phyloP scores from a whole-genome alignment of 768 basidiomycete species.

The Obba rivulosa region DNA sequence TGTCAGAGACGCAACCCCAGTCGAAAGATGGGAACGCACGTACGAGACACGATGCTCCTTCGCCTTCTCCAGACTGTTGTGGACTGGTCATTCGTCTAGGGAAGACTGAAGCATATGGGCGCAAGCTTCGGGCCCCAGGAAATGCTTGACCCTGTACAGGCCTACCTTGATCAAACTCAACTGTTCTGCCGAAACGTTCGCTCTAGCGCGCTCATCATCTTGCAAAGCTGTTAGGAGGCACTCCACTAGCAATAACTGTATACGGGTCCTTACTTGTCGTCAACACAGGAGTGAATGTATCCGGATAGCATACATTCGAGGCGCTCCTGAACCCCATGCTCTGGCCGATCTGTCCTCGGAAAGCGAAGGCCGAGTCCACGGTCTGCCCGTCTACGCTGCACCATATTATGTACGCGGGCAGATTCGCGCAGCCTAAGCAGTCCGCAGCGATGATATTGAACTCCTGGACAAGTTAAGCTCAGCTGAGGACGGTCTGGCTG shows the following conservation, averaged over 20 bases:
- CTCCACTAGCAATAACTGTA: too few species aligned
- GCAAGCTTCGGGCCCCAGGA: too few species aligned
- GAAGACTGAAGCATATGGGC: too few species aligned
- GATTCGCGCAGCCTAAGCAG: background rate
- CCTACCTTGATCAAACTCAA: too few species aligned
- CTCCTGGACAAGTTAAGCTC: conserved; percentile 1
- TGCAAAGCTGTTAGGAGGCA: too few species aligned
- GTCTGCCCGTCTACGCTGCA: conserved; percentile 8
- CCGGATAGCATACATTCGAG: background rate
- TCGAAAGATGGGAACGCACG: background rate
- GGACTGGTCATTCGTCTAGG: background rate
- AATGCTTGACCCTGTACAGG: too few species aligned
- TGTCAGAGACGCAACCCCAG: background rate
- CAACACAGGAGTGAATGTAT: conserved; percentile 1
- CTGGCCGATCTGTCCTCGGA: background rate
- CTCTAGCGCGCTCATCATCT: too few species aligned
- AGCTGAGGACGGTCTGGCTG: too few species aligned
- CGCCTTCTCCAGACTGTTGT: background rate
- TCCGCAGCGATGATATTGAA: conserved; percentile 5
- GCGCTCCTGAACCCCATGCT: conserved; percentile 1
- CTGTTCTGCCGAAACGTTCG: too few species aligned
- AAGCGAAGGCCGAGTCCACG: background rate
- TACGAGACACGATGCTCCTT: background rate
- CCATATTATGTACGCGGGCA: background rate
- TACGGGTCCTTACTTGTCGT: too few species aligned